Evolutionary conservation across 2,329 filamentous ascomycete species (phyloP).

Genomic region (Arachnopeziza araneosa): DNA sequence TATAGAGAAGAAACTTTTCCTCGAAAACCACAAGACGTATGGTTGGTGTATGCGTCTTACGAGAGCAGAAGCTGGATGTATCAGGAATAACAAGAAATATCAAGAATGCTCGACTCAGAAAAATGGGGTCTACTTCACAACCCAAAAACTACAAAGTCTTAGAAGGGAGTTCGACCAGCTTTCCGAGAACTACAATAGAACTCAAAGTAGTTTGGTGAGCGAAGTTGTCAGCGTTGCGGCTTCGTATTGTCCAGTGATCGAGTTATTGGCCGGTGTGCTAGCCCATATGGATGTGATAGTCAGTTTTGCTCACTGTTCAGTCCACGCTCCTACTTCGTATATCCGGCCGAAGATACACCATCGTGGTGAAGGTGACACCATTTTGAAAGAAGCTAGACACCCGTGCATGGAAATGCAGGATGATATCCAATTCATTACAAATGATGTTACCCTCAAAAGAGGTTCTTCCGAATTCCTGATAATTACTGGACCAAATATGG

Average conservation of each 20-base stretch:
- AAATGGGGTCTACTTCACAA: conserved; percentile 98
- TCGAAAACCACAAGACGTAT: conserved; percentile 93
- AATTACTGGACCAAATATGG: conserved; percentile 92
- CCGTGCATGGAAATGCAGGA: conserved; percentile 99
- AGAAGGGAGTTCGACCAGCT: conserved; percentile 91
- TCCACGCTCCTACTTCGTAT: conserved; percentile 89
- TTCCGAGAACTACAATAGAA: conserved; percentile 90
- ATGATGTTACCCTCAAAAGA: conserved; percentile 79
- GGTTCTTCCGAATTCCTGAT: conserved; percentile 69
- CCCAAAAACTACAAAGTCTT: conserved; percentile 69
- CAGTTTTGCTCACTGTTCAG: conserved; percentile 85
- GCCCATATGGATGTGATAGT: conserved; percentile 95
- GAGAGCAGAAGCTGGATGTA: conserved; percentile 83
- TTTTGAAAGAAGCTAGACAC: conserved; percentile 89
- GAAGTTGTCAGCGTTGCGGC: conserved; percentile 92
- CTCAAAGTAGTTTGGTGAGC: conserved; percentile 81
- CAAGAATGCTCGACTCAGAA: conserved; percentile 97
- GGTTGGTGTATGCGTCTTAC: conserved; percentile 96
- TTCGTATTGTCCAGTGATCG: conserved; percentile 89
- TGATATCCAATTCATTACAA: conserved; percentile 97
- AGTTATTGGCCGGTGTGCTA: conserved; percentile 80
- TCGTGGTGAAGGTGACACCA: conserved; percentile 79
- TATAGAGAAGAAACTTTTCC: conserved; percentile 95
- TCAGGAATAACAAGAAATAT: conserved; percentile 84
- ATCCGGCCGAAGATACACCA: conserved; percentile 85